phyloP scores from a whole-genome alignment of 129 eudicot species.

The Flaveria linearis region DNA sequence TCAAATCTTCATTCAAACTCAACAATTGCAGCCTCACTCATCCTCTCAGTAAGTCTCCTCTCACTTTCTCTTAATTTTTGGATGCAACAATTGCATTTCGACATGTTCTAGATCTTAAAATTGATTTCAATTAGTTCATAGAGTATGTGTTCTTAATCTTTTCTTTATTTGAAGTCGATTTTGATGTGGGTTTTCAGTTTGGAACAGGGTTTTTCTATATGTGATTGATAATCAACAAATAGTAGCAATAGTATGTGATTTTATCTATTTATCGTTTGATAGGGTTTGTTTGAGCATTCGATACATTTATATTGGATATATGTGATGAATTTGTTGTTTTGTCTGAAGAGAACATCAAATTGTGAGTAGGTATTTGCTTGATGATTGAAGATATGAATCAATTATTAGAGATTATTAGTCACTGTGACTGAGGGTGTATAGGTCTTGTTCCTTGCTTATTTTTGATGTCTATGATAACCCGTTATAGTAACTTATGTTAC shows the following conservation, averaged over 20 bases:
- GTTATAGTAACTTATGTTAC: no score
- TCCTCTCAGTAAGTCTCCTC: conserved; percentile 13
- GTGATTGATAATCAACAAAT: conserved; percentile 6
- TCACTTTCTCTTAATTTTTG: neutral
- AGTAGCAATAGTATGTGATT: neutral
- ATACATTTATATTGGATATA: neutral
- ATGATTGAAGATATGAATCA: neutral
- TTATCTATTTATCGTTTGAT: neutral
- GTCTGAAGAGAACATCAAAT: neutral
- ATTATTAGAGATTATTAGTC: no score
- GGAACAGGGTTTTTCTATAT: neutral
- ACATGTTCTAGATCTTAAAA: conserved; percentile 16
- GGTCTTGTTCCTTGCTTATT: no score
- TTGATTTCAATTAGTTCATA: conserved; percentile 9
- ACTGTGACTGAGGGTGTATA: no score
- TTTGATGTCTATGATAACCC: no score
- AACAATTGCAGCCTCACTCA: neutral
- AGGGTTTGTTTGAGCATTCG: conserved; percentile 18
- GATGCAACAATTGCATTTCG: neutral
- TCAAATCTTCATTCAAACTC: conserved; percentile 1
- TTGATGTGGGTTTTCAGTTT: no score
- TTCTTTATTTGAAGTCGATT: no score
- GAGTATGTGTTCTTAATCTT: neutral
- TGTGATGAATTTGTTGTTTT: neutral
- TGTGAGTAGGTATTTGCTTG: neutral